Evolutionary conservation across 2,329 filamentous ascomycete genomes (phyloP), one percentile per base, ranked within the genome.

Genomic region (Fusarium haematococcum): DNA sequence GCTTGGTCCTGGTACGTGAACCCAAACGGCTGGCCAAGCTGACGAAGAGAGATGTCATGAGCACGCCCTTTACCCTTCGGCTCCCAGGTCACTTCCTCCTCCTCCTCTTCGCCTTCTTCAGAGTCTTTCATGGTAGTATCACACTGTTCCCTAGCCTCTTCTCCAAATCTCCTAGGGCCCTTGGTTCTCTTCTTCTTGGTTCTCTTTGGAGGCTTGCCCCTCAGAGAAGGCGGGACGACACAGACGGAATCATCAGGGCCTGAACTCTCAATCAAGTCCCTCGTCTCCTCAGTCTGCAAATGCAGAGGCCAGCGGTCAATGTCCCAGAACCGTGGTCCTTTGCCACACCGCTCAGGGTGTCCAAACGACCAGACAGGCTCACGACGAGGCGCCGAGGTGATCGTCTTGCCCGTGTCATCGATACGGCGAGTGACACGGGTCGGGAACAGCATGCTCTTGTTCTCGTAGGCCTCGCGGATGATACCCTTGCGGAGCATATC

Each of bases 221-320:
- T 16, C 13, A 14, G 23, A 30, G 33, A 25, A 18, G 41, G 18
- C 1, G 23, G 7, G 13, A 11, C 11, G 23, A 39, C 35, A 41
- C 30, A 16, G 37, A 27, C 11, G 60, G 54, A 20, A 56, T 48
- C 20, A 45, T 57, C 20, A 70, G 50, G 56, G 2, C 71, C 69
- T 20, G 68, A 63, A 18, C 32, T 54, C 23, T 63, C 39, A 64
- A 86, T 82, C 20, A 72, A 60, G 14, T 76, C 66, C 60, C 80
- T 80, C n/a, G 71, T 78, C 25, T 77, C 73, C 27, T 77, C 60
- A 8, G 69, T 78, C 72, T 87, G 85, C 62, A 85, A 76, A 30
- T 83, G 75, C 23, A 85, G 50, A 39, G 87, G 87, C 87, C 88
- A 90, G 43, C 86, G 83, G 75, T 85, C 81, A 52, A 89, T 78